Evolutionary conservation across 2,329 filamentous ascomycete species (phyloP).

Genomic region (Aspergillus japonicus): DNA sequence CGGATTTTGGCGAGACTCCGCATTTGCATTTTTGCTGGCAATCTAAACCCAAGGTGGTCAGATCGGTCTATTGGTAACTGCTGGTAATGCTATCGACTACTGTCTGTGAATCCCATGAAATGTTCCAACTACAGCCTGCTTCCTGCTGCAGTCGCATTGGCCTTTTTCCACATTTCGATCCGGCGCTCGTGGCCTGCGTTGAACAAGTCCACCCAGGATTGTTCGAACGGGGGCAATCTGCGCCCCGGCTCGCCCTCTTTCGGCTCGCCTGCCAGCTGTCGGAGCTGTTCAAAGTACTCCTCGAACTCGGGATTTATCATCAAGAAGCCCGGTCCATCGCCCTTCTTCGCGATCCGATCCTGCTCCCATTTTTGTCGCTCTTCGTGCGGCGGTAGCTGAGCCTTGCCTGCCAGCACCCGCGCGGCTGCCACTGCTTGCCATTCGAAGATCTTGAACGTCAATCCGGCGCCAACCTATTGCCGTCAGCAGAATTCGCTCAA

Average conservation of each 20-base stretch:
- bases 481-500: conserved; percentile 8
- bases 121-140: conserved; percentile 12
- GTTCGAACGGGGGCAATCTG: conserved; percentile 44
- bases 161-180: conserved; percentile 58
- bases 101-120: neutral
- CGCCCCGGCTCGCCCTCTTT: conserved; percentile 39
- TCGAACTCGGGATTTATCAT: conserved; percentile 63
- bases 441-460: conserved; percentile 69
- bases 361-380: conserved; percentile 59
- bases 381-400: conserved; percentile 48
- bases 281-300: conserved; percentile 60
- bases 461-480: conserved; percentile 36
- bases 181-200: conserved; percentile 56
- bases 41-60: neutral
- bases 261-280: conserved; percentile 45
- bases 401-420: conserved; percentile 56
- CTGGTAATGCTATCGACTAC: too few relatives aligned
- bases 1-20: neutral
- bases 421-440: conserved; percentile 66
- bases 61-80: too few relatives aligned
- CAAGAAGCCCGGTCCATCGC: conserved; percentile 58
- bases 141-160: conserved; percentile 41
- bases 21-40: neutral
- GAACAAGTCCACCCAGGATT: conserved; percentile 47
- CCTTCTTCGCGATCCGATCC: conserved; percentile 53